Evolutionary conservation across 495 filamentous ascomycete genomes (phyloP).

Genomic region (Margaritispora aquatica): DNA sequence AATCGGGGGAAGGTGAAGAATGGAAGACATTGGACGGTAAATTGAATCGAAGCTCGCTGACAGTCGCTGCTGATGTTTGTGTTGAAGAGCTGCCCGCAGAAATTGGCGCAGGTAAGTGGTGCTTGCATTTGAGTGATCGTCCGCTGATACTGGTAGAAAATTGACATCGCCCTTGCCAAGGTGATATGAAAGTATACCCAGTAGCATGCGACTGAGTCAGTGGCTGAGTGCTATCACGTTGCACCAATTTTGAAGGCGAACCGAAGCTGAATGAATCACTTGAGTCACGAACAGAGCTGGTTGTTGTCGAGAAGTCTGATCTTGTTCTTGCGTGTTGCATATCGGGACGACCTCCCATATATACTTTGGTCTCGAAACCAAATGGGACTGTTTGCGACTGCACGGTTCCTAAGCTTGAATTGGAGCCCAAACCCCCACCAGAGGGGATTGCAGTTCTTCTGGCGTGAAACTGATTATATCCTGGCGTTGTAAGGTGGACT

Average conservation of each 20-base stretch:
- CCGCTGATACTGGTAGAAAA: conserved; percentile 72
- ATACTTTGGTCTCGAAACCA: conserved; percentile 41
- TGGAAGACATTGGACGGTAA: conserved; percentile 48
- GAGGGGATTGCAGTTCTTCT: not conserved
- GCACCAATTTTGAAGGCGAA: not conserved
- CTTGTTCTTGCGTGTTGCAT: conserved; percentile 20
- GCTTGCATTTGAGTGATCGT: conserved; percentile 70
- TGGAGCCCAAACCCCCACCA: not conserved
- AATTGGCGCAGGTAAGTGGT: conserved; percentile 40
- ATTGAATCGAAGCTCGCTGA: conserved; percentile 88
- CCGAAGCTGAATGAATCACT: not conserved
- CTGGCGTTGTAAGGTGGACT: conserved; percentile 30
- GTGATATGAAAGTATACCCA: conserved; percentile 64
- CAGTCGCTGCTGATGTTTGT: conserved; percentile 33
- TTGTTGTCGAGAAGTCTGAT: conserved; percentile 15
- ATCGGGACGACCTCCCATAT: conserved; percentile 41
- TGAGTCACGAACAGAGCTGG: not conserved
- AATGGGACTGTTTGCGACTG: no score
- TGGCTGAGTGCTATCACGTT: not conserved
- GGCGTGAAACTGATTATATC: conserved; percentile 18
- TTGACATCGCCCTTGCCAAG: conserved; percentile 80
- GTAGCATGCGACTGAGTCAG: conserved; percentile 4
- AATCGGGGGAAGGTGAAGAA: conserved; percentile 11
- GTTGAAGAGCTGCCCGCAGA: conserved; percentile 18
- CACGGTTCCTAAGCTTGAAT: no score